Conservation (phyloP, 192 early-diverging fungal genomes). For the Coemansia pectinata region DNA sequence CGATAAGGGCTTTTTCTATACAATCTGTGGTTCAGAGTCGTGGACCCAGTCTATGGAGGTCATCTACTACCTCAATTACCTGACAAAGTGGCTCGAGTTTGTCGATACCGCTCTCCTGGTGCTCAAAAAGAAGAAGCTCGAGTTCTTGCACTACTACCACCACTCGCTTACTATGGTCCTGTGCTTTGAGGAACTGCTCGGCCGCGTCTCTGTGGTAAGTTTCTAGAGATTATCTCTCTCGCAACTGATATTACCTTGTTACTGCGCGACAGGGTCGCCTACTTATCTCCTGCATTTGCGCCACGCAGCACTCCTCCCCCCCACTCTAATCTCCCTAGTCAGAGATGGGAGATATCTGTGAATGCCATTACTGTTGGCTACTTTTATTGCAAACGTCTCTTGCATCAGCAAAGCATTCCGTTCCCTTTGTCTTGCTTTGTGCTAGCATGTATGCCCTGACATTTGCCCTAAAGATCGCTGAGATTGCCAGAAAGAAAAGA, state of each 20-base stretch:
- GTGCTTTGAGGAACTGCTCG: constrained; percentile 79
- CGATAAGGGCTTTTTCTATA: constrained; percentile 70
- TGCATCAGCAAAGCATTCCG: not conserved
- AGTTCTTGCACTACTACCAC: constrained; percentile 94
- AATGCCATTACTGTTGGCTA: not conserved
- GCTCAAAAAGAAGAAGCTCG: constrained; percentile 81
- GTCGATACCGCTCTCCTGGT: constrained; percentile 86
- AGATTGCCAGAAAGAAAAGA: not conserved
- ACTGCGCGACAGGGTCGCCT: constrained; percentile 1
- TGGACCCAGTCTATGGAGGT: constrained; percentile 82
- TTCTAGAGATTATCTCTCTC: not conserved
- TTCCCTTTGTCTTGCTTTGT: not conserved
- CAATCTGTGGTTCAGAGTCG: constrained; percentile 68
- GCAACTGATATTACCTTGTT: not conserved
- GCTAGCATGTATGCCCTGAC: not conserved
- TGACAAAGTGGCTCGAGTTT: constrained; percentile 93
- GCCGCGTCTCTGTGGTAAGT: constrained; percentile 78
- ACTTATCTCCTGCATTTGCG: constrained; percentile 12
- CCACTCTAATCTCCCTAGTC: not conserved
- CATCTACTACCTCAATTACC: constrained; percentile 89
- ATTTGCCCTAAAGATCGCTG: not conserved
- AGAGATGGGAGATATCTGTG: not conserved
- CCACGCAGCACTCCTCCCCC: not conserved
- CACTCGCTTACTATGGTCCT: constrained; percentile 90
- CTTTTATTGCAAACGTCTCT: not conserved